phyloP scores from a whole-genome alignment of 345 rosid genomes.

The Hibiscus tridactylites region DNA sequence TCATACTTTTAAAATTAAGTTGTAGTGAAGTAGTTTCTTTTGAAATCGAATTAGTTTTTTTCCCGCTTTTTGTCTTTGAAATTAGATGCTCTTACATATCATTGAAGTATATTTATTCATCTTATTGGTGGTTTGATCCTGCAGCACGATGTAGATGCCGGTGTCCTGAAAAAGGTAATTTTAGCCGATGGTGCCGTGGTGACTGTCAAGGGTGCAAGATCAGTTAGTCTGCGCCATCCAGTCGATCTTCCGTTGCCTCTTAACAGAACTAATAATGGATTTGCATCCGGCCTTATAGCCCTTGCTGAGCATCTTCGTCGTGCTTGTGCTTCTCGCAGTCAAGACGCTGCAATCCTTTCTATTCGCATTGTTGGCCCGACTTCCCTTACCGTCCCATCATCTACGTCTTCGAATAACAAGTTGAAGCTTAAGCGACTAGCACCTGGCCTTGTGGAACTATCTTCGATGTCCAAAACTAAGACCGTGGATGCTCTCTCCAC shows the following conservation, averaged over 20 bases:
- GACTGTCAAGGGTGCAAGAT: conserved; percentile 88
- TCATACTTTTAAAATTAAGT: too few species aligned
- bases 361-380: conserved; percentile 88
- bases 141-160: conserved; percentile 98
- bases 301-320: conserved; percentile 76
- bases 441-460: conserved; percentile 3
- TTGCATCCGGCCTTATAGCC: conserved; percentile 83
- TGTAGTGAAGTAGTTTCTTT: too few species aligned
- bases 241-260: conserved; percentile 77
- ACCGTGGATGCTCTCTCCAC: conserved; percentile 29
- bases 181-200: conserved; percentile 90
- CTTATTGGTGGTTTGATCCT: conserved; percentile 13
- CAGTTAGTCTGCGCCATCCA: conserved; percentile 84
- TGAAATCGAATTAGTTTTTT: too few species aligned
- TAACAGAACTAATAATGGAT: conserved; percentile 42
- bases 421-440: conserved; percentile 29
- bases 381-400: conserved; percentile 41
- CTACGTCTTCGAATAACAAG: conserved; percentile 36
- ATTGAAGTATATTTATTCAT: background rate
- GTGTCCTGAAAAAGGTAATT: conserved; percentile 80
- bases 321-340: conserved; percentile 32
- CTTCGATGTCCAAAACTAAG: conserved; percentile 9
- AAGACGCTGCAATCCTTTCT: conserved; percentile 56
- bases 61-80: too few species aligned
- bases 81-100: background rate